Evolutionary conservation across 768 basidiomycete genomes (phyloP), one percentile per base, ranked within the genome.

Genomic region (Amanita exitialis): DNA sequence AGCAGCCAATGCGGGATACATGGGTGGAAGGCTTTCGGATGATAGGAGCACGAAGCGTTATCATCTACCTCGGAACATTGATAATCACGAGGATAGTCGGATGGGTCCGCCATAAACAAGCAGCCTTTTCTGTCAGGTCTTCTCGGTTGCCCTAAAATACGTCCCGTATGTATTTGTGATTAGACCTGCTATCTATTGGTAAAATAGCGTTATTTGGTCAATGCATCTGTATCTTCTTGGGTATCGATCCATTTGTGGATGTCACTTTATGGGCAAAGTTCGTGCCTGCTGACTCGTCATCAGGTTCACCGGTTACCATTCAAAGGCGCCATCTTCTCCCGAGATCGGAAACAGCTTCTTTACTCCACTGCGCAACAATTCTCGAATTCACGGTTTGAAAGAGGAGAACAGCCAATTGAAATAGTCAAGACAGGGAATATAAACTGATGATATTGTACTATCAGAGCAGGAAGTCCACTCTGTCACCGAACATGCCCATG

Each of bases 11-110:
- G 5, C 50, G 50, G 57, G 38, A 18, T 52, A 52, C 48, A 34
- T 55, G 49, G 35, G 62, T 59, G 48, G 65, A 61, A 50, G 59
- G 59, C 48, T 53, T 59, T 28, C 53, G 62, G 75, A 76, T 23
- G 77, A 79, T 59, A 75, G 79, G 70, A 72, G 77, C 41, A 62
- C 70, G 48, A 82, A 81, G 69, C 76, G 80, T 53, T 77, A 79
- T 61, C 80, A 79, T 64, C 73, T 74, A 58, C 52, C 44, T 47
- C 69, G 68, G 59, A 66, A 63, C 58, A 57, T 65, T 54, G 70
- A 70, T 61, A 63, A 61, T 58, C 66, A 66, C 54, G 69, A 72
- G 61, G 70, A 72, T 56, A 62, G 54, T 43, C 50, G 50, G 15
- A 51, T 51, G 42, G 50, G 50, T 54, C 37, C 51, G 47, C 46